A percentile compares a stretch with the other conserved stretches of the same genome.
Conservation (phyloP, 768 basidiomycete genomes). For the Boletus sp. region DNA sequence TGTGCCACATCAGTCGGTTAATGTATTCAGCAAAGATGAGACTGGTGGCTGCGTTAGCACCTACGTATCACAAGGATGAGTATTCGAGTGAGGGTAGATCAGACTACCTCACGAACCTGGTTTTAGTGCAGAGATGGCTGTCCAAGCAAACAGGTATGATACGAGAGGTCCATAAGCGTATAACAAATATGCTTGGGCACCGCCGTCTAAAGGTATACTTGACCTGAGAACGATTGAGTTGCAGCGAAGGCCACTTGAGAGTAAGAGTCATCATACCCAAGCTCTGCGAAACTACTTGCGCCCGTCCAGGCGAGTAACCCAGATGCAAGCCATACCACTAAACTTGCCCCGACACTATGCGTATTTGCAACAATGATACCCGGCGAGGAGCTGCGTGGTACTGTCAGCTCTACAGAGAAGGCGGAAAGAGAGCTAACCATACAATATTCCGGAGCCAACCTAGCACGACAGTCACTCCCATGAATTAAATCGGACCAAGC, state of each 20-base stretch:
- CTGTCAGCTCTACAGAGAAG: background rate
- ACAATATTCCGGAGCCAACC: constrained; percentile 96
- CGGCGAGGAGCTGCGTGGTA: constrained; percentile 68
- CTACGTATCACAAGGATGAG: constrained; percentile 33
- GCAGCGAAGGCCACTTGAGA: background rate
- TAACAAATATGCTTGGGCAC: constrained; percentile 76
- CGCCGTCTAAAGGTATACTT: constrained; percentile 42
- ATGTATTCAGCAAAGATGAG: constrained; percentile 92
- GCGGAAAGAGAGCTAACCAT: constrained; percentile 30
- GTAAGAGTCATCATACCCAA: constrained; percentile 56
- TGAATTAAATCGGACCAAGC: background rate
- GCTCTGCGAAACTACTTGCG: constrained; percentile 88
- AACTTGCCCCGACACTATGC: constrained; percentile 84
- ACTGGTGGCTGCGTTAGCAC: constrained; percentile 77
- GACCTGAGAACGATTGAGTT: constrained; percentile 17
- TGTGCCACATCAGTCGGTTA: constrained; percentile 83
- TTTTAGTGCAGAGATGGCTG: constrained; percentile 83
- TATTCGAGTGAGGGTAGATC: background rate
- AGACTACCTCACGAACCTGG: constrained; percentile 50
- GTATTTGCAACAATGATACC: constrained; percentile 89
- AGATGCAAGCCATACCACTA: constrained; percentile 78
- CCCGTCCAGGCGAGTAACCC: constrained; percentile 94
- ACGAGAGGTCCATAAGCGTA: constrained; percentile 85
- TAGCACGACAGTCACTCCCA: constrained; percentile 25
- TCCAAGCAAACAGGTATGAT: constrained; percentile 95